Evolutionary conservation across 225 moss, liverwort and hornwort species (phyloP), one percentile per base, ranked within the genome.

Genomic region (Straminergon stramineum): DNA sequence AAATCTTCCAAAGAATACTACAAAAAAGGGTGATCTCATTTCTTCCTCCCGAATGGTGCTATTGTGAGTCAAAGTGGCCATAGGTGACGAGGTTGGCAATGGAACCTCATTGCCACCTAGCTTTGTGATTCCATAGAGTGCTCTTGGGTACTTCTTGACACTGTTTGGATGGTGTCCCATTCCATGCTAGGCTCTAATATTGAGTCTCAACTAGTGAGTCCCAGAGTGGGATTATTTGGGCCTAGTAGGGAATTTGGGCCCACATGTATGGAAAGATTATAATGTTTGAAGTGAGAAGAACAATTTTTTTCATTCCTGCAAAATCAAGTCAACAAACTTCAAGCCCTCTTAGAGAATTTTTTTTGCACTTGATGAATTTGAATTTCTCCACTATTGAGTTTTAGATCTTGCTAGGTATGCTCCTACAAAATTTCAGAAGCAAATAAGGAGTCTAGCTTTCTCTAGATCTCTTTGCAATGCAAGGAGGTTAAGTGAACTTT

Each of bases 1-100:
- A 5, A 34, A 65, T 19, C 1, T 1, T 5, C 0, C 2, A 65
- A 3, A 66, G 2, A 66, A 1, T 35, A 17, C 2, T 34, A 19
- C 35, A 6, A 67, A 1, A 10, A 67, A 5, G 35, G 11, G 6
- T 30, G 2, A 16, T 64, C 31, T 31, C 31, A 7, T 4, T 64
- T 8, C 3, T 64, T 8, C 10, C 19, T 37, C 3, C 35, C 2
- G 2, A 67, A 35, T 35, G 9, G 5, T 66, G 35, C 0, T 5
- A 2, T 66, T 0, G 34, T 67, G 2, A 67, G 11, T 4, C 7
- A 15, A 64, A 64, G 16, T 64, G 1, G 6, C 11, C 6, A 19
- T 1, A 3, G 5, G 11, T 11, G 1, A 8, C 37, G 68, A 67
- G 10, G 19, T 35, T 35, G 35, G 2, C 1, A 10, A 37, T 37